phyloP scores from a whole-genome alignment of 176 grass and related monocot genomes.

The Carex kokanica region DNA sequence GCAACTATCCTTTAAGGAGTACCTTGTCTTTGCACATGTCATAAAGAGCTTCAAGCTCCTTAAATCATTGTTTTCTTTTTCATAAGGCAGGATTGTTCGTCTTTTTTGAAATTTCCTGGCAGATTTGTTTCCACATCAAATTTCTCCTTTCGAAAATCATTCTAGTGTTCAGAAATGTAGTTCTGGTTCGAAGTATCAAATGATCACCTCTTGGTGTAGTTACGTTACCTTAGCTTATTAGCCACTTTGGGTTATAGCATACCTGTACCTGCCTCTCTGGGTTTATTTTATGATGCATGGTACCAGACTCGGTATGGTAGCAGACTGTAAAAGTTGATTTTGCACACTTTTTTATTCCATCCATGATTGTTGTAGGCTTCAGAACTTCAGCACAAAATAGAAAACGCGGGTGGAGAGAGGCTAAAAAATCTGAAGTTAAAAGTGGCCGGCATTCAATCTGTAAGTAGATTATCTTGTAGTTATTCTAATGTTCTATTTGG shows the following conservation, averaged over 20 bases:
- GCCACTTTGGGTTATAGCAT: not conserved
- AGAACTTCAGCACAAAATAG: constrained; percentile 91
- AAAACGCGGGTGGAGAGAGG: constrained; percentile 78
- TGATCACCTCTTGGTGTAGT: not conserved
- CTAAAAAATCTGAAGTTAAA: constrained; percentile 92
- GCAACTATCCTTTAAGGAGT: constrained; percentile 20
- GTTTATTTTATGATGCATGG: constrained; percentile 4
- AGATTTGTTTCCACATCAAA: not conserved
- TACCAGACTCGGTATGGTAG: not conserved
- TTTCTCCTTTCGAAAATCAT: not conserved
- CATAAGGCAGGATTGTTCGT: not conserved
- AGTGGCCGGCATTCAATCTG: constrained; percentile 75
- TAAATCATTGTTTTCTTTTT: constrained; percentile 50
- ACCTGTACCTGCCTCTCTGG: not conserved
- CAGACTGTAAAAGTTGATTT: not conserved
- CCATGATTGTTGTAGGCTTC: constrained; percentile 51
- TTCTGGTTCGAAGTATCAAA: not conserved
- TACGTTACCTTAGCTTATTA: not conserved
- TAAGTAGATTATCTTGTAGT: constrained; percentile 36
- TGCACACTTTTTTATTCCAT: not conserved
- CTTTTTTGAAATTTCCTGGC: not conserved
- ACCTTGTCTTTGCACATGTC: constrained; percentile 71
- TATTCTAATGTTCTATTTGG: not conserved
- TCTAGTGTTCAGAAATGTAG: not conserved
- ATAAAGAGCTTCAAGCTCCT: constrained; percentile 61